Evolutionary conservation across 148 eudicot genomes (phyloP).

Genomic region (Rhododendron vialii): DNA sequence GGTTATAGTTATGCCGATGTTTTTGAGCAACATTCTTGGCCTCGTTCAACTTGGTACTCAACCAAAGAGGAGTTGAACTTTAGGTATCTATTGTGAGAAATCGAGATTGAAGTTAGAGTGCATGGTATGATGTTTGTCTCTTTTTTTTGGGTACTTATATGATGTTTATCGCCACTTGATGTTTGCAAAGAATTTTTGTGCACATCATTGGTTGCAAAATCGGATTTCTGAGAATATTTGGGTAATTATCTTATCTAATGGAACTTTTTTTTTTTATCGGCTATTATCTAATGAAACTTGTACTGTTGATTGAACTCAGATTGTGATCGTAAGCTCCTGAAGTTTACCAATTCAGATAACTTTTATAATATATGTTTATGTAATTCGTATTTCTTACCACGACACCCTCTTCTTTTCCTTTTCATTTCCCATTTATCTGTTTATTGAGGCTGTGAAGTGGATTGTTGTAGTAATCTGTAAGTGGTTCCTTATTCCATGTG

Average conservation of each 20-base stretch:
- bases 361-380: neutral
- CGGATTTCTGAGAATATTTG: neutral
- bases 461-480: neutral
- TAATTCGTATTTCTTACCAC: neutral
- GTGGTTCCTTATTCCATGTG: neutral
- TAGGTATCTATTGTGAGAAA: neutral
- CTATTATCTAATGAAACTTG: neutral
- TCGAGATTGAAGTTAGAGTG: neutral
- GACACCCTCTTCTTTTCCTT: neutral
- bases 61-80: constrained; percentile 4
- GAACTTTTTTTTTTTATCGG: neutral
- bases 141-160: neutral
- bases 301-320: neutral
- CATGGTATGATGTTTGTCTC: neutral
- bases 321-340: neutral
- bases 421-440: neutral
- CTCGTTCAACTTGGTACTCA: neutral
- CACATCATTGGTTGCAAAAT: neutral
- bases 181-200: neutral
- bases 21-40: neutral
- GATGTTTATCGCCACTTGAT: neutral
- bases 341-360: neutral
- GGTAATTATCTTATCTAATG: neutral
- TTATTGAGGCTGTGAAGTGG: neutral
- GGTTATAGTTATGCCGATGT: neutral